Base-by-base conservation (phyloP, 2,329 filamentous ascomycete genomes). In the Purpureocillium takamizusanense region DNA sequence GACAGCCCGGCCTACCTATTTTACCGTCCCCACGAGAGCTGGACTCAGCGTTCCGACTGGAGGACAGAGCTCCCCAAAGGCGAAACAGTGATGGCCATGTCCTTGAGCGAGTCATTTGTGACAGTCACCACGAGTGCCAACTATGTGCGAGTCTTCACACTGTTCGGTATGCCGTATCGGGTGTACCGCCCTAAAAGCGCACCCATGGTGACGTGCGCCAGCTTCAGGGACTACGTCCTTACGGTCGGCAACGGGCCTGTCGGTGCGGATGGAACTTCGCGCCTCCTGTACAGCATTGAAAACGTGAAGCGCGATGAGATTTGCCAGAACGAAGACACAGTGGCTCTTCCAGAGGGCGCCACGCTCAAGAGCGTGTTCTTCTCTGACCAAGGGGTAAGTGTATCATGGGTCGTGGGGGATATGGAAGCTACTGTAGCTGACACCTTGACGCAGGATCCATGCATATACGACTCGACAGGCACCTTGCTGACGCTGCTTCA, bases 21-120 rank as follows among this genome's bases (percentile, higher is more conserved):
- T 62, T 98, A 97, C 61, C 78, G 92, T 7, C 92, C 94, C 0
- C 92, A 98, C 55, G 90, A 98, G 64, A 94, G 86, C 1, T 98
- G 92, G 92, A 95, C 89, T 2, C 76, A 86, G 36, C 76, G 92
- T 37, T 77, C 79, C 15, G 92, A 98, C 61, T 97, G 90, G 88
- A 80, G 86, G 36, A 95, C 84, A 0, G 72, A 83, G 46, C 63
- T 98, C n/a, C 92, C 92, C 0, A 74, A 75, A 25, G 87, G 87
- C n/a, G 92, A 98, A 61, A 74, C 81, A 10, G 78, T 95, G 3
- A 81, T 81, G 48, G 86, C 90, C 42, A 87, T 98, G 66, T 90
- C 92, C 1, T 72, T 98, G 12, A 94, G 86, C 56, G 84, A 92
- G 33, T 89, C 86, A 0, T 97, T 94, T 53, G 74, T 97, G 44